Evolutionary conservation across 768 basidiomycete genomes (phyloP), one percentile per base, ranked within the genome.

Genomic region (Peribolospora kevripleyi): DNA sequence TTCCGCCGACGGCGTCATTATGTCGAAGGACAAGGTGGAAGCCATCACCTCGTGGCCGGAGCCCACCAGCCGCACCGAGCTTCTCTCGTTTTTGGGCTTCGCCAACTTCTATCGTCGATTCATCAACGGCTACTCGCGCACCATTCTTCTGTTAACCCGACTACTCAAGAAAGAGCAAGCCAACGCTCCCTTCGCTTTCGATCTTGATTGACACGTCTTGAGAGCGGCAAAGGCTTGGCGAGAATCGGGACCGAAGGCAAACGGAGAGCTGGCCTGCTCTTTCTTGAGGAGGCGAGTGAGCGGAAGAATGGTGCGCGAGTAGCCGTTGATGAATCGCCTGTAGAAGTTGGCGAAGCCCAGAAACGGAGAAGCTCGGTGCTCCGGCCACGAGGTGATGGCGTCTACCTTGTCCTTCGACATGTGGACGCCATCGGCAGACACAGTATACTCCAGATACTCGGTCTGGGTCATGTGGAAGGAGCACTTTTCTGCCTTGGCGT

Each of bases 291-390:
- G 61, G 0, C 50, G 7, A 25, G 54, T 53, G 38, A 67, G 51
- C 0, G 62, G 58, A 11, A 38, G 9, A 7, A 63, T 62, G 65
- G 70, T 69, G 10, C 62, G 8, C 3, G 70, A 68, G 60, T 65
- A 73, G 38, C 63, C 50, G 7, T 53, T 46, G 13, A 74, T 70
- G 62, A 74, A 74, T 0, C 67, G 54, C 2, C 68, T 55, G 52
- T 74, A 75, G 58, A 72, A 75, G 60, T 73, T 74, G 3, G 64
- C 60, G 55, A 75, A 73, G 3, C 71, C 71, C 1, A 74, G 55
- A 62, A 74, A 75, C 4, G 61, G 61, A 69, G 68, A 3, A 72
- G 51, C 25, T 72, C 62, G 41, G 64, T 64, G 13, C 2, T 39
- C 53, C 0, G 68, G 71, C 73, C 73, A 73, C 1, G 66, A 57